phyloP scores from a whole-genome alignment of 2,329 filamentous ascomycete species.

The Paraphoma sp. region DNA sequence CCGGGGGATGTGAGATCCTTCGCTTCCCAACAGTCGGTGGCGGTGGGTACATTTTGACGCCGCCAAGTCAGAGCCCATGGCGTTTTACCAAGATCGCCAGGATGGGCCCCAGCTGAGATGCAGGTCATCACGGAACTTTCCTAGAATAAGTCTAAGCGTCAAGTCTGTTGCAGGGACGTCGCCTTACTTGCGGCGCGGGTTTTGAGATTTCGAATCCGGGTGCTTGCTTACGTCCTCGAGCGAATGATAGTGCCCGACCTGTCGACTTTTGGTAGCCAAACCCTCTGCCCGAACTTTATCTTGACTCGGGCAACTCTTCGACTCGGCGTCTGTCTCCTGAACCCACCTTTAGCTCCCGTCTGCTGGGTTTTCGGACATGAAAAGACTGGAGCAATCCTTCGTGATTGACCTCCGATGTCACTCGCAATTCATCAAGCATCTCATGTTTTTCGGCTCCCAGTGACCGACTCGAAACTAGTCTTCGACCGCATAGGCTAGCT shows the following conservation, averaged over 20 bases:
- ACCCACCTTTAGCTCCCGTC: conserved; percentile 16
- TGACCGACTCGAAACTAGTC: neutral
- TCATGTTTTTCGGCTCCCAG: neutral
- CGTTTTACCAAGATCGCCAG: conserved; percentile 1
- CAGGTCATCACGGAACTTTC: conserved; percentile 10
- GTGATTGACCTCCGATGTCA: neutral
- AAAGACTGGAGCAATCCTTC: conserved; percentile 11
- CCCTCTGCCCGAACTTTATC: conserved; percentile 19
- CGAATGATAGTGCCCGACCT: conserved; percentile 1
- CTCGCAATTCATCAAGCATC: neutral
- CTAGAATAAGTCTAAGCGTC: conserved; percentile 3
- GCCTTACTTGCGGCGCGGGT: conserved; percentile 8
- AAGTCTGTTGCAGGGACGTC: conserved; percentile 6
- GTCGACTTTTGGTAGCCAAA: conserved; percentile 5
- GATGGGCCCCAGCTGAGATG: conserved; percentile 11
- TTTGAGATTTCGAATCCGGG: conserved; percentile 3
- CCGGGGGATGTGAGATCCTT: neutral
- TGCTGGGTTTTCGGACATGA: conserved; percentile 9
- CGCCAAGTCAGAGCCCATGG: conserved; percentile 1
- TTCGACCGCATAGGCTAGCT: neutral
- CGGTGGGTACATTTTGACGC: conserved; percentile 6
- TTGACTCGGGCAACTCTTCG: conserved; percentile 23
- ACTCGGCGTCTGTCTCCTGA: conserved; percentile 23
- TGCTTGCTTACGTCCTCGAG: conserved; percentile 1
- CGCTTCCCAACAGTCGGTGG: neutral